Evolutionary conservation across 176 grass and related monocot species (phyloP).

Genomic region (Avena sativa): DNA sequence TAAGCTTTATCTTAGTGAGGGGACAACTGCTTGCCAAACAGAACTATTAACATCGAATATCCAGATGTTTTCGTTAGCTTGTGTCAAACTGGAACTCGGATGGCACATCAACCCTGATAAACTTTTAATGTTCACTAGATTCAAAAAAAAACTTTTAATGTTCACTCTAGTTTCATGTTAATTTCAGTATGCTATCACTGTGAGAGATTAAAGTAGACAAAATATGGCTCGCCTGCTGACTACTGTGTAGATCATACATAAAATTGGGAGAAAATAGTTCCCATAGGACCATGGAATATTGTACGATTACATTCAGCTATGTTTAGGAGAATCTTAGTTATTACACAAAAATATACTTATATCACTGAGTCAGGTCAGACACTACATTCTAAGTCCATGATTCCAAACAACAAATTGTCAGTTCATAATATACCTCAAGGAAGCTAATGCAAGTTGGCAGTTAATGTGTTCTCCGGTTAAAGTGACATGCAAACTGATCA

Average conservation of each 20-base stretch:
- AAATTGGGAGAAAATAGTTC: not conserved
- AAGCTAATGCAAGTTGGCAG: not conserved
- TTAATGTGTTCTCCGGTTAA: conserved; percentile 70
- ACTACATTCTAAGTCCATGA: conserved; percentile 8
- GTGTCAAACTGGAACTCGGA: not conserved
- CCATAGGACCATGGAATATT: not conserved
- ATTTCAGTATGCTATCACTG: not conserved
- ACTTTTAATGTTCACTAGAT: not conserved
- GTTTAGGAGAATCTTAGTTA: not conserved
- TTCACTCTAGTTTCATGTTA: not conserved
- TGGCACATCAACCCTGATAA: not conserved
- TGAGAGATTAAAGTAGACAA: not conserved
- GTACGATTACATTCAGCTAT: not conserved
- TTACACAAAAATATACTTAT: not conserved
- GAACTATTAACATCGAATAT: not conserved
- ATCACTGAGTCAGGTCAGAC: not conserved
- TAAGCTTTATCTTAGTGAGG: too few relatives aligned
- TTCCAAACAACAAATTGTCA: not conserved
- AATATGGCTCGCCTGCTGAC: not conserved
- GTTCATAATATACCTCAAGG: not conserved
- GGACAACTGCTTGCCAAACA: conserved; percentile 3
- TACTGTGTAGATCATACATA: not conserved
- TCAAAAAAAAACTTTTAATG: not conserved
- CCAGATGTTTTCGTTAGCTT: not conserved
- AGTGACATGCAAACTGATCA: conserved; percentile 80